Percentiles rank a stretch among this genome's conserved stretches.
These are phyloP conservation scores for Trichoderma sp. DNA, from an alignment of 2,329 filamentous ascomycete genomes.

Conservation along the genomic window DNA sequence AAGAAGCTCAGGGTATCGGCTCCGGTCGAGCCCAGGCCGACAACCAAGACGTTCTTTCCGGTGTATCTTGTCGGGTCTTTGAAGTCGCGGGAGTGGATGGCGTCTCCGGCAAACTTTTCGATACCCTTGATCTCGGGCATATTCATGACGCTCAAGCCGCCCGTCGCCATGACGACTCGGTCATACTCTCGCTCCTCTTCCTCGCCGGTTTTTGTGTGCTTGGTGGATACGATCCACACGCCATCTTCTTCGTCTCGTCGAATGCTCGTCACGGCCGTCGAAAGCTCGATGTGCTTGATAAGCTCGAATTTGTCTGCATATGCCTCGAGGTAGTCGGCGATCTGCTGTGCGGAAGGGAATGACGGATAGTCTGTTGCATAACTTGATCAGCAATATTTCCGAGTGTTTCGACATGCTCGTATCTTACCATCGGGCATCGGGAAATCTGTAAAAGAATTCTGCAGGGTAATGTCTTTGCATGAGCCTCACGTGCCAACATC, in stretches of 20 bases:
- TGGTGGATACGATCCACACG: conserved; percentile 32
- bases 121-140: conserved; percentile 38
- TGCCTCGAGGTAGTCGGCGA: conserved; percentile 34
- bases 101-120: conserved; percentile 39
- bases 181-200: conserved; percentile 31
- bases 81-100: conserved; percentile 42
- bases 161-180: conserved; percentile 38
- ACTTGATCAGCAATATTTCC: not conserved
- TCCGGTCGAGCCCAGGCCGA: conserved; percentile 44
- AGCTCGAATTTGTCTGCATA: conserved; percentile 35
- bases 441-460: conserved; percentile 36
- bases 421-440: conserved; percentile 32
- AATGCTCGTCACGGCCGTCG: conserved; percentile 28
- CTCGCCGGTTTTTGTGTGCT: conserved; percentile 26
- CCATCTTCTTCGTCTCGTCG: conserved; percentile 28
- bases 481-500: conserved; percentile 6
- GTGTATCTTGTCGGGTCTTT: conserved; percentile 35
- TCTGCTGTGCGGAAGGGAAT: conserved; percentile 29
- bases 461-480: not conserved
- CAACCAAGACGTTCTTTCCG: conserved; percentile 44
- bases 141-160: conserved; percentile 34
- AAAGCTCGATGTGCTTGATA: conserved; percentile 29
- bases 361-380: conserved; percentile 23
- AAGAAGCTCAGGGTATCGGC: conserved; percentile 32
- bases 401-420: not conserved